A percentile compares a stretch with the other conserved stretches of the same genome.
phyloP scores from a whole-genome alignment of 805 yeast genomes.

The Barnettozyma wickerhamii region DNA sequence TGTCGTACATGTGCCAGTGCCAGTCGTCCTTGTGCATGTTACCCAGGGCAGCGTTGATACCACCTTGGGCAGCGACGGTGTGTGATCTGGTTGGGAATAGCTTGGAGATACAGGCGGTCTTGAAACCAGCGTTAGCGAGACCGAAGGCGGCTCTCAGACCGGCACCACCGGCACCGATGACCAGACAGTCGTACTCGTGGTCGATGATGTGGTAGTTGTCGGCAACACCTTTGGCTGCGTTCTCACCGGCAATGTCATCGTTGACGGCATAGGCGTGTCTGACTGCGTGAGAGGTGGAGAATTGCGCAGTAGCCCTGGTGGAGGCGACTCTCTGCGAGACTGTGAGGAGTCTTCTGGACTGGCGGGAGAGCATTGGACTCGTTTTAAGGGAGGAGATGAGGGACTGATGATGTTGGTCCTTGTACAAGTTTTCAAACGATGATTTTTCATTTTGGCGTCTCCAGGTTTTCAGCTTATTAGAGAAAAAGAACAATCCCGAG shows the following conservation, averaged over 20 bases:
- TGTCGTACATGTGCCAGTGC: slow-evolving; percentile 99
- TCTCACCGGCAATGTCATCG: slow-evolving; percentile 42
- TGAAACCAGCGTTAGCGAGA: slow-evolving; percentile 92
- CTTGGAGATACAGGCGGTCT: slow-evolving; percentile 96
- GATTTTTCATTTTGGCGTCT: slow-evolving; percentile 1
- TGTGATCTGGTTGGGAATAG: slow-evolving; percentile 98
- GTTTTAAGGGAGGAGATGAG: slow-evolving; percentile 1
- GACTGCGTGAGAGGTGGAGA: slow-evolving; percentile 21
- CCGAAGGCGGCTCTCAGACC: slow-evolving; percentile 99
- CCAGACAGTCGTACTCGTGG: slow-evolving; percentile 97
- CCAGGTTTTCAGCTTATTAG: slow-evolving; percentile 1
- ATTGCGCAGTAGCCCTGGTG: slow-evolving; percentile 10
- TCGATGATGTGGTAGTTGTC: slow-evolving; percentile 88
- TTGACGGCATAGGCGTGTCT: slow-evolving; percentile 29
- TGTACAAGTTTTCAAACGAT: not conserved
- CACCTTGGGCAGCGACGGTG: slow-evolving; percentile 99
- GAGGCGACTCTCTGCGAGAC: slow-evolving; percentile 8
- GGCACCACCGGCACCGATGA: slow-evolving; percentile 99
- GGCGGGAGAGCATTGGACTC: slow-evolving; percentile 24
- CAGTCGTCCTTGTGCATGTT: slow-evolving; percentile 98
- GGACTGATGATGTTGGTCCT: not conserved
- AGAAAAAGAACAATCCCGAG: not conserved
- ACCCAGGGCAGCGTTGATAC: slow-evolving; percentile 97
- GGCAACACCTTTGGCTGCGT: slow-evolving; percentile 50
- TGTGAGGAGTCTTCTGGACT: slow-evolving; percentile 16